Base-by-base conservation (phyloP, 345 rosid genomes). In the Moricandia moricandioides region DNA sequence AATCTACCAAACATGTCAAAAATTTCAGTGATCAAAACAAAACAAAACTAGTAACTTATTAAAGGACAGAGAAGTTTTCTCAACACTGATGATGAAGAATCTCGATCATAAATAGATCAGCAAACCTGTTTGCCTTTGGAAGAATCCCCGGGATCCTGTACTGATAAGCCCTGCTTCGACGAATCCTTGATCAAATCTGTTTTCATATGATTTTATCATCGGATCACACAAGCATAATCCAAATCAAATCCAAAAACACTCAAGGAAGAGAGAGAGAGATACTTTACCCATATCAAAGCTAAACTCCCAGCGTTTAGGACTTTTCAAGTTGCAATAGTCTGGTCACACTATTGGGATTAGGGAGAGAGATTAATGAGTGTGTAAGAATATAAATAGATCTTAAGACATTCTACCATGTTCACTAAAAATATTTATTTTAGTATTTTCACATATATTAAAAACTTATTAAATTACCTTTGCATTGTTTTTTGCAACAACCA, bases 1-100 rank as follows among this genome's bases (percentile, higher is more conserved):
- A 49, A 78, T 88, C 92, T 90, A 65, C 55, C 62, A 57, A 67
- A 0, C 29, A 76, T 69, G 24, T 55, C 14, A 29, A 31, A 29
- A 24, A 54, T 69, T 54, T 45, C 52, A 61, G 40, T 9, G 43
- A 10, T 9, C 18, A 59, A 4, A 49, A 13, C 18, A 37, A n/a
- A 18, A 24, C 12, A 6, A n/a, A 52, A 35, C 40, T 10, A 59
- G 21, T 29, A 7, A 3, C 24, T 21, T 21, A 21, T 21, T 21
- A 21, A 7, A 29, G 31, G 31, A 29, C 4, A 29, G 31, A 29
- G 31, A 21, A 21, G 24, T 1, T 3, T 29, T 59, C 10, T 59
- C 37, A 30, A 61, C 43, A 33, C 12, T 37, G 31, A 63, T 39
- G 68, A 24, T 40, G 18, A 55, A 65, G 70, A 51, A 29, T 30